Evolutionary conservation across 164 flowering plant genomes (phyloP).

Genomic region (Platanus orientalis): DNA sequence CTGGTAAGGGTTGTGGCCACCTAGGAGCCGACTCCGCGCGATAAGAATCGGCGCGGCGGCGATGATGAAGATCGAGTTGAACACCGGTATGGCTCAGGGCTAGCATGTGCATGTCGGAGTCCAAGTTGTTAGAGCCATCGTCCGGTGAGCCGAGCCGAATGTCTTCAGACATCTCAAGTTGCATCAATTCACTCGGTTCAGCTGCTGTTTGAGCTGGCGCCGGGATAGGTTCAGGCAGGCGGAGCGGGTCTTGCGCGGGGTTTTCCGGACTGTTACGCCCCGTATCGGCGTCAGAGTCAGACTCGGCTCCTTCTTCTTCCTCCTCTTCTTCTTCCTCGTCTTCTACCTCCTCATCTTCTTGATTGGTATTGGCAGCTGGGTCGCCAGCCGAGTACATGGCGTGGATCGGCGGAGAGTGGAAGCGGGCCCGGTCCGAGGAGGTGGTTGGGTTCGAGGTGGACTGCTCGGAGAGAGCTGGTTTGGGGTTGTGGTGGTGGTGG

Average conservation of each 20-base stretch:
- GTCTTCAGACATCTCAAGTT: slow-evolving; percentile 75
- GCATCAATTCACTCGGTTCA: slow-evolving; percentile 71
- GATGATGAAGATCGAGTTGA: slow-evolving; percentile 26
- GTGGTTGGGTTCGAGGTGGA: slow-evolving; percentile 78
- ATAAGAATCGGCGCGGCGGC: slow-evolving; percentile 27
- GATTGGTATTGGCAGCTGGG: slow-evolving; percentile 20
- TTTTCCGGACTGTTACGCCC: slow-evolving; percentile 17
- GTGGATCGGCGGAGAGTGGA: slow-evolving; percentile 32
- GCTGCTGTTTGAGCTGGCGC: slow-evolving; percentile 12
- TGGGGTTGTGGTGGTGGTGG: slow-evolving; percentile 37
- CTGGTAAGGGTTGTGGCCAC: slow-evolving; percentile 38
- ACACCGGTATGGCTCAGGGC: slow-evolving; percentile 16
- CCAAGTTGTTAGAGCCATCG: slow-evolving; percentile 66
- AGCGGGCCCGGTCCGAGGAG: slow-evolving; percentile 36
- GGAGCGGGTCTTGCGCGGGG: slow-evolving; percentile 7
- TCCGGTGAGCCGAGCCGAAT: slow-evolving; percentile 82
- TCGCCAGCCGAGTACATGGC: slow-evolving; percentile 20
- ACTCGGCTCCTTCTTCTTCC: slow-evolving; percentile 42
- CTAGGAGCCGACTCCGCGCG: slow-evolving; percentile 37
- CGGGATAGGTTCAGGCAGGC: background rate
- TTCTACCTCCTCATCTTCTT: slow-evolving; percentile 19
- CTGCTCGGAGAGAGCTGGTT: slow-evolving; percentile 87
- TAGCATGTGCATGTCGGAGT: slow-evolving; percentile 43
- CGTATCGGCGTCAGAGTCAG: slow-evolving; percentile 43
- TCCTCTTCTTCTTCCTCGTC: slow-evolving; percentile 44